phyloP scores from a whole-genome alignment of 2,329 filamentous ascomycete species.

The Fusarium fujikuroi region DNA sequence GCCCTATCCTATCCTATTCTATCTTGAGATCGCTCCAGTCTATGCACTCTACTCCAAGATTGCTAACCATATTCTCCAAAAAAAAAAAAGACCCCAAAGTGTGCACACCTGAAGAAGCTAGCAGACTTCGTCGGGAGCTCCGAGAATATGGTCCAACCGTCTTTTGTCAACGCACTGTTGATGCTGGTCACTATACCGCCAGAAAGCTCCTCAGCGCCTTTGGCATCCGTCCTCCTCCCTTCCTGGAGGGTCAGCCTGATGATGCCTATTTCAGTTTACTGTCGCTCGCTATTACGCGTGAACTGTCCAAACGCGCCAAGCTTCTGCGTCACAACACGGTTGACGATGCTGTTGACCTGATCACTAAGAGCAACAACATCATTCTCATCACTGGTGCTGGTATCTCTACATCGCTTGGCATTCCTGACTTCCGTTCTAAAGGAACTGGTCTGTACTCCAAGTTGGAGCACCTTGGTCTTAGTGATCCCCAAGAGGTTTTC shows the following conservation, averaged over 20 bases:
- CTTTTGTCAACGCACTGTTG: slow-evolving; percentile 79
- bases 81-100: slow-evolving; percentile 55
- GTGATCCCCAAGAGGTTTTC: slow-evolving; percentile 94
- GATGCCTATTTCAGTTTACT: slow-evolving; percentile 80
- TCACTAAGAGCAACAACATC: slow-evolving; percentile 82
- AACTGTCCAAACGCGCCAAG: slow-evolving; percentile 84
- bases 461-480: slow-evolving; percentile 78
- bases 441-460: slow-evolving; percentile 91
- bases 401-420: slow-evolving; percentile 95
- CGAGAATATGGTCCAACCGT: slow-evolving; percentile 80
- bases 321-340: slow-evolving; percentile 83
- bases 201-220: slow-evolving; percentile 90
- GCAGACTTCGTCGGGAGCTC: slow-evolving; percentile 74
- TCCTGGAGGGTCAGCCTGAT: slow-evolving; percentile 75
- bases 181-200: slow-evolving; percentile 75
- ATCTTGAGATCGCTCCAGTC: background rate
- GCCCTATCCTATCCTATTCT: background rate
- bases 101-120: slow-evolving; percentile 76
- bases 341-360: slow-evolving; percentile 83
- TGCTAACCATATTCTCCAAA: slow-evolving; percentile 12
- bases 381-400: slow-evolving; percentile 95
- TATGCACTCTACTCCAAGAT: slow-evolving; percentile 1
- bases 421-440: slow-evolving; percentile 96
- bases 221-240: slow-evolving; percentile 76
- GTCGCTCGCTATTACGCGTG: slow-evolving; percentile 79